Conservation (phyloP, 2,329 filamentous ascomycete genomes). For the Chrysosporium keratinophilum region DNA sequence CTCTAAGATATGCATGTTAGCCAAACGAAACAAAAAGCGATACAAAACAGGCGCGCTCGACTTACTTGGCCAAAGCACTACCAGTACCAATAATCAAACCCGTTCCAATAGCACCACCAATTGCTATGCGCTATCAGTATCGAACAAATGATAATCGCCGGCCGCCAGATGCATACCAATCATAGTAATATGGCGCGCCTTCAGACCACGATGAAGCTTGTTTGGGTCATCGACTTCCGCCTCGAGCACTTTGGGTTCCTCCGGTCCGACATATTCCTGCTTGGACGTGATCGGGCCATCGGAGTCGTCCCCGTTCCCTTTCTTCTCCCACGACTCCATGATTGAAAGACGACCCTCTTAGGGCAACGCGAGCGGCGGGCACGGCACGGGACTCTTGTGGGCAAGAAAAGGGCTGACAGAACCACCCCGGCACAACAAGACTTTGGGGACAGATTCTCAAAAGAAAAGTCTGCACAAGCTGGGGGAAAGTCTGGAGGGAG, state of each 20-base stretch:
- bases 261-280: conserved; percentile 7
- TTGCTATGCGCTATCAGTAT: conserved; percentile 22
- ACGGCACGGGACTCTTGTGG: background rate
- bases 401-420: background rate
- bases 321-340: conserved; percentile 14
- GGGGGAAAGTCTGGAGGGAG: background rate
- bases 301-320: conserved; percentile 12
- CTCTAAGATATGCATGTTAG: conserved; percentile 22
- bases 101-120: conserved; percentile 49
- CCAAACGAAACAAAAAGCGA: background rate
- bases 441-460: background rate
- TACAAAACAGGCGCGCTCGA: background rate
- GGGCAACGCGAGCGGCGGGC: too few relatives aligned
- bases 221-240: conserved; percentile 24
- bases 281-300: conserved; percentile 9
- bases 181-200: conserved; percentile 48
- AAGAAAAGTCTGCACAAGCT: background rate
- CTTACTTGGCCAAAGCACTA: conserved; percentile 33
- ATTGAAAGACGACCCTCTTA: background rate
- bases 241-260: conserved; percentile 12
- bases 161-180: conserved; percentile 42
- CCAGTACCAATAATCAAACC: conserved; percentile 48
- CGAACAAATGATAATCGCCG: conserved; percentile 25
- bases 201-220: conserved; percentile 37
- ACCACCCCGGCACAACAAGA: background rate